Base-by-base conservation (phyloP, 2,329 filamentous ascomycete species). In the Cadophora gregata region DNA sequence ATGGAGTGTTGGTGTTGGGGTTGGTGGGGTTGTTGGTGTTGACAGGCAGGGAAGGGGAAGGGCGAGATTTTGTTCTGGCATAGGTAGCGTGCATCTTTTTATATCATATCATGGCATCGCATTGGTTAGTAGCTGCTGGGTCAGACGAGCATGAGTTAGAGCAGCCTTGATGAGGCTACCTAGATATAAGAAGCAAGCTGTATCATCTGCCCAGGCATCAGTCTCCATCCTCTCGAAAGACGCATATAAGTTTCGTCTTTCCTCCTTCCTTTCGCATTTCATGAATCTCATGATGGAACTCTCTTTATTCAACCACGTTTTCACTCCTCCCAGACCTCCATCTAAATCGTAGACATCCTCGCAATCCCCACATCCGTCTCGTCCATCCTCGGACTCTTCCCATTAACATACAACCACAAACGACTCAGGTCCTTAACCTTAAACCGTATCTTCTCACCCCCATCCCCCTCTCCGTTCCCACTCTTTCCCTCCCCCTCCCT, bases 371-470 rank as follows among this genome's bases (percentile, higher is more conserved):
- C 42, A 66, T 70, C 72, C 7, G 64, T 58, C 31, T 73, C 70
- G 65, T 72, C 72, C 4, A 61, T 21, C 60, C 59, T 64, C 10
- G 87, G 87, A 48, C 81, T 84, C 65, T 75, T 79, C 1, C 88
- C 88, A 72, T 90, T 89, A 60, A 86, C 80, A 73, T 90, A 90
- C 69, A 83, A 79, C 87, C 88, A 89, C 31, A 90, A 75, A 55
- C 88, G 81, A 72, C 86, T 88, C 55, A 90, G 77, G 62, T 90
- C 84, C 76, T 84, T 88, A 6, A 89, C 86, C 73, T 80, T 84
- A 50, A 86, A 80, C 14, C 47, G 45, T 16, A 63, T 55, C 24
- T 58, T 64, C n/a, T 58, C 59, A 10, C 55, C 65, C 16, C 12
- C 56, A 10, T 31, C 53, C 19, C 29, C 59, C 10, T 59, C 55